Evolutionary conservation across 1,139 yeast species (phyloP).

Genomic region (Geotrichum siamense): DNA sequence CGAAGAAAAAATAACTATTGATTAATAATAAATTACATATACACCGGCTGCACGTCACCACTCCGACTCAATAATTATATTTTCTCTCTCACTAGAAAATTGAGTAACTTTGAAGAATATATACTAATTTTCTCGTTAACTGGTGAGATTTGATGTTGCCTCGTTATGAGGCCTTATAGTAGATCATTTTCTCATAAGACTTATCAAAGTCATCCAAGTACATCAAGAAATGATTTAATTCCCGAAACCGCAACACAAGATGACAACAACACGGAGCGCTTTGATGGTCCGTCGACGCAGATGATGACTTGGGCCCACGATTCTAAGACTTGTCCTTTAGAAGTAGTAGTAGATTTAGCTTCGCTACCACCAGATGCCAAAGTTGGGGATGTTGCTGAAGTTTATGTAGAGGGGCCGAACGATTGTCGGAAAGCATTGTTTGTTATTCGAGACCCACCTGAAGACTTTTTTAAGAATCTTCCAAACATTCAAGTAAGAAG

Average conservation of each 20-base stretch:
- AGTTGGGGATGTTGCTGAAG: slow-evolving; percentile 70
- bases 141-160: no score
- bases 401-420: slow-evolving; percentile 38
- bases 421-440: slow-evolving; percentile 39
- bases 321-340: slow-evolving; percentile 47
- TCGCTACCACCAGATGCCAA: slow-evolving; percentile 49
- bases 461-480: slow-evolving; percentile 31
- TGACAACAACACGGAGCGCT: neutral
- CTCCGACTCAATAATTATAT: no score
- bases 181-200: neutral
- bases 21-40: no score
- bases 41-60: no score
- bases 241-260: neutral
- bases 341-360: slow-evolving; percentile 54
- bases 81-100: no score
- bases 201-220: neutral
- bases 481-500: slow-evolving; percentile 26
- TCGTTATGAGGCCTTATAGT: neutral
- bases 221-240: neutral
- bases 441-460: slow-evolving; percentile 38
- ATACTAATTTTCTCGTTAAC: no score
- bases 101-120: no score
- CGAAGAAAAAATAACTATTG: no score
- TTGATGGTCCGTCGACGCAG: slow-evolving; percentile 8
- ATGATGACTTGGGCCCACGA: slow-evolving; percentile 74